Evolutionary conservation across 208 protist genomes (phyloP).

Genomic region (Tritrichomonas musculus): DNA sequence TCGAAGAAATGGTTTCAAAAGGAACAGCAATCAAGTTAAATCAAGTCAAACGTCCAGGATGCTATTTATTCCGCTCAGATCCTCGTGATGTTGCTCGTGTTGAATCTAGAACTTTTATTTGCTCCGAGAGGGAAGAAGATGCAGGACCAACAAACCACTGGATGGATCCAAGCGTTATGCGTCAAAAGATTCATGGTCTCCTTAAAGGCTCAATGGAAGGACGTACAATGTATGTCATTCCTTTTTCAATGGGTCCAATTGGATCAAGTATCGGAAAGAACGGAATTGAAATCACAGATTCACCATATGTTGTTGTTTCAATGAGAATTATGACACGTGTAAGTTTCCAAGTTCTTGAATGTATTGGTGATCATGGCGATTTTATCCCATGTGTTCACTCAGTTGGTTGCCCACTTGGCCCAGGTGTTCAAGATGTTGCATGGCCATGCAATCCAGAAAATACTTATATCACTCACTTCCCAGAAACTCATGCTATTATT

Average conservation of each 20-base stretch:
- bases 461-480: slow-evolving; percentile 59
- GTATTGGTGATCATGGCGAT: too few relatives aligned
- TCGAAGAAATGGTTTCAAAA: not conserved
- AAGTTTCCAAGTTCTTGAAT: slow-evolving; percentile 34
- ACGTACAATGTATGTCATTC: too few relatives aligned
- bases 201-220: slow-evolving; percentile 48
- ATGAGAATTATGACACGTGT: slow-evolving; percentile 54
- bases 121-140: slow-evolving; percentile 36
- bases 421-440: too few relatives aligned
- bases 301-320: slow-evolving; percentile 46
- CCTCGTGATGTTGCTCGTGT: slow-evolving; percentile 50
- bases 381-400: slow-evolving; percentile 46
- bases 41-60: slow-evolving; percentile 41
- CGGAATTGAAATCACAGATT: too few relatives aligned
- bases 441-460: slow-evolving; percentile 46
- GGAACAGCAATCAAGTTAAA: slow-evolving; percentile 43
- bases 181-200: not conserved
- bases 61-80: slow-evolving; percentile 48
- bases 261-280: too few relatives aligned
- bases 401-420: slow-evolving; percentile 40
- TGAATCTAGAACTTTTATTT: slow-evolving; percentile 49
- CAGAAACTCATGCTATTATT: slow-evolving; percentile 52
- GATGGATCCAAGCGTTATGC: slow-evolving; percentile 38
- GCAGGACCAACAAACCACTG: slow-evolving; percentile 52
- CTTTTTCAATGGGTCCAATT: too few relatives aligned